phyloP scores from a whole-genome alignment of 1,139 yeast species.

The Arxiozyma slooffiae region DNA sequence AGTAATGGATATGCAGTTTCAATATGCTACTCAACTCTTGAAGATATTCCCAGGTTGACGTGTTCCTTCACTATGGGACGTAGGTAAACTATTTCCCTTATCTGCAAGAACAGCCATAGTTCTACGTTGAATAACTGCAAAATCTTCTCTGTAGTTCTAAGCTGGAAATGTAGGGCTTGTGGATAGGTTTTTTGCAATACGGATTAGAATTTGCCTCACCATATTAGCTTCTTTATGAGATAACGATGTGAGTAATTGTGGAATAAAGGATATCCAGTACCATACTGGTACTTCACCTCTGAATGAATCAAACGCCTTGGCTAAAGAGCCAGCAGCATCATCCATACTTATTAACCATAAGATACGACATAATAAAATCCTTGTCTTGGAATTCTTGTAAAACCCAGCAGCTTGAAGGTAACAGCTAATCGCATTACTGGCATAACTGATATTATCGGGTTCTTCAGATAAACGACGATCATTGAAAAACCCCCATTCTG shows the following conservation, averaged over 20 bases:
- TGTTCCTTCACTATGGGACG: slow-evolving; percentile 15
- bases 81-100: slow-evolving; percentile 19
- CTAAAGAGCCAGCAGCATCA: slow-evolving; percentile 69
- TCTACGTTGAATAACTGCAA: slow-evolving; percentile 77
- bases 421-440: slow-evolving; percentile 90
- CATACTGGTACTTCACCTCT: slow-evolving; percentile 97
- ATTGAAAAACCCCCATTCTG: slow-evolving; percentile 97
- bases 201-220: slow-evolving; percentile 76
- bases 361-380: slow-evolving; percentile 79
- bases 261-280: slow-evolving; percentile 98
- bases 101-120: slow-evolving; percentile 51
- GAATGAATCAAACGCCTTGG: slow-evolving; percentile 83
- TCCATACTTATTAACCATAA: slow-evolving; percentile 91
- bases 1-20: slow-evolving; percentile 89
- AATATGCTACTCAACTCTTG: slow-evolving; percentile 92
- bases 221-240: slow-evolving; percentile 85
- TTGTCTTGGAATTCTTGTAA: slow-evolving; percentile 84
- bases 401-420: slow-evolving; percentile 95
- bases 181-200: slow-evolving; percentile 96
- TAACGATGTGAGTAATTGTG: slow-evolving; percentile 80
- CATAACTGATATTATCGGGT: slow-evolving; percentile 73
- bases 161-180: slow-evolving; percentile 91
- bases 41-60: slow-evolving; percentile 91
- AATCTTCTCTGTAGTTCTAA: slow-evolving; percentile 91
- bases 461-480: slow-evolving; percentile 81